Evolutionary conservation across 768 basidiomycete genomes (phyloP).

Genomic region (Suillus weaverae): DNA sequence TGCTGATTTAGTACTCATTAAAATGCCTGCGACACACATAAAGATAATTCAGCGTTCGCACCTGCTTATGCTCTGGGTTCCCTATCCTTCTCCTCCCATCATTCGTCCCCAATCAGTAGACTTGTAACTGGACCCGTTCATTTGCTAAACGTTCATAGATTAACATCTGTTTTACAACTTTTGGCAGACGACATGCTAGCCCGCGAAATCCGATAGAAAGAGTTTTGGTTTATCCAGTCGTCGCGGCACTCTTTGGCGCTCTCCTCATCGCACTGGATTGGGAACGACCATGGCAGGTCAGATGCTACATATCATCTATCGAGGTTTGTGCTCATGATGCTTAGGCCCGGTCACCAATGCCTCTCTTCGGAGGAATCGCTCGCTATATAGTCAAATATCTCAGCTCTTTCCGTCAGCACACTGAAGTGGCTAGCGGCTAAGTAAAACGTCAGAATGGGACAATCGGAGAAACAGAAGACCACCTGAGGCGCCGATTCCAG

Average conservation of each 20-base stretch:
- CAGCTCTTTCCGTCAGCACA: conserved; percentile 49
- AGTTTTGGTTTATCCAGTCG: conserved; percentile 73
- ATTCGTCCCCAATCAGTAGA: conserved; percentile 50
- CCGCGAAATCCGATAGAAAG: conserved; percentile 69
- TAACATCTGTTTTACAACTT: neutral
- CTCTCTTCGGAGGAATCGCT: conserved; percentile 66
- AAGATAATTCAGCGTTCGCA: conserved; percentile 43
- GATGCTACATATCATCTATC: no score
- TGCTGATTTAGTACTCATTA: no score
- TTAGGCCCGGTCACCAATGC: conserved; percentile 82
- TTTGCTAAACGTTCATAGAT: conserved; percentile 83
- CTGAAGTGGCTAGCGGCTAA: conserved; percentile 36
- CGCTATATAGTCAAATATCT: conserved; percentile 64
- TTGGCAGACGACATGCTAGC: conserved; percentile 32
- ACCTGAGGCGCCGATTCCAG: conserved; percentile 12
- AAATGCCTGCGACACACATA: no score
- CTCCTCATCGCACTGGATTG: conserved; percentile 9
- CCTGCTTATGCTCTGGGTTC: conserved; percentile 72
- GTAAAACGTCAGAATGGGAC: conserved; percentile 34
- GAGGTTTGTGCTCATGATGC: neutral
- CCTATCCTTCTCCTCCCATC: conserved; percentile 47
- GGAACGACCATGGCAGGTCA: no score
- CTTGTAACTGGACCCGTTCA: conserved; percentile 69
- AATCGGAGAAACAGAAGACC: conserved; percentile 21
- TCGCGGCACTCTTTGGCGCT: conserved; percentile 71